These are phyloP conservation scores for Crithidia fasciculata DNA, from an alignment of 208 protist species.

Conservation along the genomic window DNA sequence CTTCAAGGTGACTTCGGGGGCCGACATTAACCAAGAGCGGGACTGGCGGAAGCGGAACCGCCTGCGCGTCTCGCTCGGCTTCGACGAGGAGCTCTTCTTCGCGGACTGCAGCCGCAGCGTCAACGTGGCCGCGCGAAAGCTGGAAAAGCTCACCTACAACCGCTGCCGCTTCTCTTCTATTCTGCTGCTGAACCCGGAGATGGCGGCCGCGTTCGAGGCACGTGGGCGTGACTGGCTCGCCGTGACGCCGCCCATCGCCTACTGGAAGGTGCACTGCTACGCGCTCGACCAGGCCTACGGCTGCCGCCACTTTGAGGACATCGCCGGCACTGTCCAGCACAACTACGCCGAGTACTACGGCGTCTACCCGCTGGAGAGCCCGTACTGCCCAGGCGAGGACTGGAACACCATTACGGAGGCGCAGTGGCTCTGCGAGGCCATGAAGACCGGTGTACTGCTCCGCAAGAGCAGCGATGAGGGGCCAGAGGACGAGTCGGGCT, in stretches of 20 bases:
- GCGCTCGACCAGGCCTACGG: constrained; percentile 47
- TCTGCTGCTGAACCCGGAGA: constrained; percentile 6
- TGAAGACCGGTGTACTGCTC: constrained; percentile 14
- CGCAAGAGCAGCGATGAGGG: background rate
- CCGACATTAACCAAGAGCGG: constrained; percentile 48
- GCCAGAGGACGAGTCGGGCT: background rate
- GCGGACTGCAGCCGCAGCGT: constrained; percentile 46
- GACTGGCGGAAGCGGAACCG: constrained; percentile 73
- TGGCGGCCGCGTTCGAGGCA: constrained; percentile 33
- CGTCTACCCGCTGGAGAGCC: constrained; percentile 76
- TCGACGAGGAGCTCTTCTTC: constrained; percentile 83
- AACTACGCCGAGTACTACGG: constrained; percentile 80
- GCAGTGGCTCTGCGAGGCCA: constrained; percentile 50
- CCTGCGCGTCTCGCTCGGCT: constrained; percentile 86
- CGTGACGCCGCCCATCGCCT: constrained; percentile 65
- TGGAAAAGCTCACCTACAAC: constrained; percentile 74
- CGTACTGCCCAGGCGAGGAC: constrained; percentile 87
- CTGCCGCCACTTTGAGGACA: constrained; percentile 43
- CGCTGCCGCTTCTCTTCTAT: constrained; percentile 28
- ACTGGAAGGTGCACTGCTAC: constrained; percentile 84
- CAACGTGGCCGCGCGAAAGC: constrained; percentile 53
- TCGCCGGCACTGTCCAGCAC: constrained; percentile 53
- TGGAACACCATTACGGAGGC: constrained; percentile 81
- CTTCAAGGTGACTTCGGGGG: constrained; percentile 17
- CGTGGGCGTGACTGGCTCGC: constrained; percentile 26